These are phyloP conservation scores for Sporothrix protearum DNA, from an alignment of 2,329 filamentous ascomycete genomes.

Conservation along the genomic window DNA sequence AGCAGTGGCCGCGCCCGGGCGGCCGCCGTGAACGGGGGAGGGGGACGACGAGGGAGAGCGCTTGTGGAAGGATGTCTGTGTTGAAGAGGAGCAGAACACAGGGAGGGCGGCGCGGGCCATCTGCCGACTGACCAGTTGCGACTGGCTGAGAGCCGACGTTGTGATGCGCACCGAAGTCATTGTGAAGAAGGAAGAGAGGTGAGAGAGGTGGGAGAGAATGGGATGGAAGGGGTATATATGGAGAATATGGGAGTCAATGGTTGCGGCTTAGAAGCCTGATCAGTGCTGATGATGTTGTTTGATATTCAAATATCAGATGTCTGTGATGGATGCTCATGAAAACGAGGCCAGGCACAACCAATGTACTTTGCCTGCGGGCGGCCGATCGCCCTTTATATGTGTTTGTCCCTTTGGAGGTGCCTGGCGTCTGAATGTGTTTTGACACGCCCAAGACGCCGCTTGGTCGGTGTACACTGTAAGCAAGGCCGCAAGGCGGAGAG, in stretches of 20 bases:
- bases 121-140: constrained; percentile 19
- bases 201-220: too few relatives aligned
- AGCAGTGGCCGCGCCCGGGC: constrained; percentile 27
- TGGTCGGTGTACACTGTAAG: too few relatives aligned
- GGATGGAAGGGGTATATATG: not conserved
- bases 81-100: constrained; percentile 17
- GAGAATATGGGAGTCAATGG: not conserved
- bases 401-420: not conserved
- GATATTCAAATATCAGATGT: not conserved
- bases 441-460: too few relatives aligned
- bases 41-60: not conserved
- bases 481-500: not conserved
- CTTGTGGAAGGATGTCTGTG: not conserved
- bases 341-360: not conserved
- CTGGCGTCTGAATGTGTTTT: not conserved
- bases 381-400: not conserved
- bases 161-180: constrained; percentile 24
- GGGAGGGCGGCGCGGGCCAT: constrained; percentile 17
- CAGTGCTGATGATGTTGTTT: not conserved
- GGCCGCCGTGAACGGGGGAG: constrained; percentile 18
- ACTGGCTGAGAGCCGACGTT: constrained; percentile 16
- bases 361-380: not conserved
- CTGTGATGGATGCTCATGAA: not conserved
- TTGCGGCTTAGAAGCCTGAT: constrained; percentile 1
- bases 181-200: too few relatives aligned